These are phyloP conservation scores for Microstegium vimineum DNA, from an alignment of 176 grass and related monocot species.

Conservation along the genomic window DNA sequence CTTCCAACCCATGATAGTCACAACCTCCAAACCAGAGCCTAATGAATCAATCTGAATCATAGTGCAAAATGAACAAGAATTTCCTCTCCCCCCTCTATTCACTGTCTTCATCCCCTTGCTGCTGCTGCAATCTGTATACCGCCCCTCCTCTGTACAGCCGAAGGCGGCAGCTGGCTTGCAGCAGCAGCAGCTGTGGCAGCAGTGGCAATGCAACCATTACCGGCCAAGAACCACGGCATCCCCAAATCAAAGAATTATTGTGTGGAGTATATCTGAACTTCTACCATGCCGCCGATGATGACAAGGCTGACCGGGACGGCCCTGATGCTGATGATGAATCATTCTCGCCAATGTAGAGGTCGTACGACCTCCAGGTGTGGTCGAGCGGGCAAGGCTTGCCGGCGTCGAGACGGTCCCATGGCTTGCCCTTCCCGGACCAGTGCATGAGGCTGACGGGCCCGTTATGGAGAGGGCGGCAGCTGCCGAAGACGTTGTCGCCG, in stretches of 20 bases:
- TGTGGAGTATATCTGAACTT: constrained; percentile 20
- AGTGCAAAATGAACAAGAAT: constrained; percentile 48
- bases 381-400: constrained; percentile 69
- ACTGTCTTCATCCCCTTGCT: constrained; percentile 11
- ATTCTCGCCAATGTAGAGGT: constrained; percentile 47
- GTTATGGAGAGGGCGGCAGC: constrained; percentile 79
- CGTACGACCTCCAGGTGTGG: constrained; percentile 69
- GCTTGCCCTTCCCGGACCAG: constrained; percentile 91
- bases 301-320: constrained; percentile 17
- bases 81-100: constrained; percentile 13
- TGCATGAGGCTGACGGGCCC: constrained; percentile 88
- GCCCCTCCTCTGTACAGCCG: constrained; percentile 58
- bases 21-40: constrained; percentile 19
- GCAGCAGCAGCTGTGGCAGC: constrained; percentile 12
- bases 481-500: constrained; percentile 78
- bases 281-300: constrained; percentile 41
- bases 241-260: constrained; percentile 46
- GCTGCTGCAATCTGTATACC: constrained; percentile 26
- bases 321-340: constrained; percentile 28
- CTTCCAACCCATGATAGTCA: constrained; percentile 12
- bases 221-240: not conserved
- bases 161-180: constrained; percentile 37
- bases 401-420: constrained; percentile 77
- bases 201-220: constrained; percentile 24
- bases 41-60: constrained; percentile 59